These are phyloP conservation scores for Wickerhamomyces rabaulensis DNA, from an alignment of 805 yeast species.

Conservation along the genomic window DNA sequence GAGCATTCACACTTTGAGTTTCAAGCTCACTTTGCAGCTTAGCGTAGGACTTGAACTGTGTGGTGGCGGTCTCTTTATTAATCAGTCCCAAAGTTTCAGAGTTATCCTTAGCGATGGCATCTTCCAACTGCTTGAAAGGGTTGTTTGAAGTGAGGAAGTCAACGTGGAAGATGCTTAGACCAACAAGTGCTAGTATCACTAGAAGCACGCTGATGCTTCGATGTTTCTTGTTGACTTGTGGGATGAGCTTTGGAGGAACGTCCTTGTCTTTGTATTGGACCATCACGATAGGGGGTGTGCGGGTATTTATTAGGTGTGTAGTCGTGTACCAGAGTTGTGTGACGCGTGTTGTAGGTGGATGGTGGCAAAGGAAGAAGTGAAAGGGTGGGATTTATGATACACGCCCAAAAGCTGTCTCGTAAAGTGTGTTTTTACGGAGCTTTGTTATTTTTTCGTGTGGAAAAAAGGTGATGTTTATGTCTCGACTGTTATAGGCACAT, in stretches of 20 bases:
- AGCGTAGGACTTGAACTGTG: background rate
- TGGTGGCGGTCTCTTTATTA: background rate
- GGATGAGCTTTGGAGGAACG: background rate
- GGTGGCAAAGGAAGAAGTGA: background rate
- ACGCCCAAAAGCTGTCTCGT: too few species aligned
- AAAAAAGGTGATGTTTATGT: background rate
- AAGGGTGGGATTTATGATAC: background rate
- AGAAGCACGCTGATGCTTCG: background rate
- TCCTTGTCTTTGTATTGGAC: slow-evolving; percentile 1
- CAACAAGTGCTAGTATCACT: background rate
- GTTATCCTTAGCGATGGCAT: background rate
- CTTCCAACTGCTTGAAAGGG: background rate
- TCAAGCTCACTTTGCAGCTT: background rate
- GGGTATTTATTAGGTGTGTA: too few species aligned
- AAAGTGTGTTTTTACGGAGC: too few species aligned
- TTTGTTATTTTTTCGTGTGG: background rate
- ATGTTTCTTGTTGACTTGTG: background rate
- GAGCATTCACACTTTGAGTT: background rate
- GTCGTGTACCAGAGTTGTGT: too few species aligned
- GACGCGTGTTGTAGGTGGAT: background rate
- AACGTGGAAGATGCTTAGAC: background rate
- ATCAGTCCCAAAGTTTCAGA: background rate
- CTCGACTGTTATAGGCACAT: background rate
- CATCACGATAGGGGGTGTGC: background rate
- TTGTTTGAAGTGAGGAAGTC: background rate